These are phyloP conservation scores for Peribolospora baueri DNA, from an alignment of 768 basidiomycete genomes.

Conservation along the genomic window DNA sequence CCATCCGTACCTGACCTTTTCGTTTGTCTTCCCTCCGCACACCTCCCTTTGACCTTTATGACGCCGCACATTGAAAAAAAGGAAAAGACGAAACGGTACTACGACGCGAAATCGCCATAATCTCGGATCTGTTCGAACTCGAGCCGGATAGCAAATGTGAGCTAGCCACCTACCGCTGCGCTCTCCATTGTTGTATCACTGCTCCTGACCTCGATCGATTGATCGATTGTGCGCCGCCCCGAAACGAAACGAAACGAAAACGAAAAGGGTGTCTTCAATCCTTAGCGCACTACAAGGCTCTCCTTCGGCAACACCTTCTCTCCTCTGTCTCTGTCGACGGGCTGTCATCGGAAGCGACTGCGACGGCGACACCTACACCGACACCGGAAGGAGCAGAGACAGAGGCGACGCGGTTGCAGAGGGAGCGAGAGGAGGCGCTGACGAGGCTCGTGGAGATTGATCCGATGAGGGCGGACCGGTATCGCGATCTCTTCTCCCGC, in stretches of 20 bases:
- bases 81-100: slow-evolving; percentile 38
- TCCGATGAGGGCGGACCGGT: slow-evolving; percentile 38
- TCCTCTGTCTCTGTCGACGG: not conserved
- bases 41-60: not conserved
- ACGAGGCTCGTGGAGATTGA: slow-evolving; percentile 31
- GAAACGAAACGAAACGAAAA: not conserved
- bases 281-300: slow-evolving; percentile 51
- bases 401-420: slow-evolving; percentile 25
- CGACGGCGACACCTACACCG: no score
- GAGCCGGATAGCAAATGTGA: slow-evolving; percentile 84
- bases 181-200: not conserved
- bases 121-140: slow-evolving; percentile 60
- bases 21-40: not conserved
- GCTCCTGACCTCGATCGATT: not conserved
- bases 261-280: slow-evolving; percentile 82
- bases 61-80: slow-evolving; percentile 13
- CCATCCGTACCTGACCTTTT: not conserved
- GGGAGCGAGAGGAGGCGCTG: slow-evolving; percentile 32
- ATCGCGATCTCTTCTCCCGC: slow-evolving; percentile 17
- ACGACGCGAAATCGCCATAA: slow-evolving; percentile 47
- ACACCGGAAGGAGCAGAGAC: not conserved
- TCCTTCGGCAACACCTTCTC: slow-evolving; percentile 31
- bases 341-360: no score
- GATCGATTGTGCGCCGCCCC: not conserved
- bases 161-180: slow-evolving; percentile 9